Conservation (phyloP, 768 basidiomycete genomes). For the Xanthoconium stramineum region DNA sequence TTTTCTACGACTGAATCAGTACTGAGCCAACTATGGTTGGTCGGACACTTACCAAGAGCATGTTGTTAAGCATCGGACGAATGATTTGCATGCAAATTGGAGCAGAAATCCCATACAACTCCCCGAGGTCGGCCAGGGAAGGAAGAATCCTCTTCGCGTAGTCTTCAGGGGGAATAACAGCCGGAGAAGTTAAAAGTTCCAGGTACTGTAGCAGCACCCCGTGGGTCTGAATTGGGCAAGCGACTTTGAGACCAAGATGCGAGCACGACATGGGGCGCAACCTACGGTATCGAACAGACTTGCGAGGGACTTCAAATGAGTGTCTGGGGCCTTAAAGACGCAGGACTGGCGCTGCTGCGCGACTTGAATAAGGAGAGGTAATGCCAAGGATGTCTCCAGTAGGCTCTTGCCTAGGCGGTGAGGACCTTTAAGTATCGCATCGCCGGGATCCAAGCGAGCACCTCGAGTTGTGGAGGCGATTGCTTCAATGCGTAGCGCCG, state of each 20-base stretch:
- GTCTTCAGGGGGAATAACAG: conserved; percentile 63
- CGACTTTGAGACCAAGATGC: conserved; percentile 19
- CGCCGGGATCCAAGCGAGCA: conserved; percentile 63
- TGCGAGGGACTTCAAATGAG: conserved; percentile 82
- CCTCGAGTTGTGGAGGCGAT: conserved; percentile 78
- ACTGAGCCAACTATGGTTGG: background rate
- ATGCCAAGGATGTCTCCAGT: conserved; percentile 68
- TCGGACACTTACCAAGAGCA: conserved; percentile 50
- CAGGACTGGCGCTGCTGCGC: conserved; percentile 89
- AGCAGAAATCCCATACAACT: conserved; percentile 75
- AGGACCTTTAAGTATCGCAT: conserved; percentile 62
- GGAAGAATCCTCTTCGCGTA: conserved; percentile 77
- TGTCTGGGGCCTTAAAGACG: conserved; percentile 68
- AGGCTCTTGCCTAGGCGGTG: conserved; percentile 63
- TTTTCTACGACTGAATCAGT: conserved; percentile 38
- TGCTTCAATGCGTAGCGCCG: conserved; percentile 81
- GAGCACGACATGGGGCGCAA: conserved; percentile 21
- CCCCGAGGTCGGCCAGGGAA: conserved; percentile 66
- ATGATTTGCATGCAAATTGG: conserved; percentile 94
- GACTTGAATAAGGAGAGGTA: conserved; percentile 87
- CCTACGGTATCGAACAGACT: conserved; percentile 87
- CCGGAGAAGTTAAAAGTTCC: conserved; percentile 77
- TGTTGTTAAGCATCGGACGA: conserved; percentile 70
- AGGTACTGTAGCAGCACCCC: conserved; percentile 90
- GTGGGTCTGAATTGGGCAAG: conserved; percentile 61